phyloP scores from a whole-genome alignment of 2,329 filamentous ascomycete species.

The Fusarium foetens region DNA sequence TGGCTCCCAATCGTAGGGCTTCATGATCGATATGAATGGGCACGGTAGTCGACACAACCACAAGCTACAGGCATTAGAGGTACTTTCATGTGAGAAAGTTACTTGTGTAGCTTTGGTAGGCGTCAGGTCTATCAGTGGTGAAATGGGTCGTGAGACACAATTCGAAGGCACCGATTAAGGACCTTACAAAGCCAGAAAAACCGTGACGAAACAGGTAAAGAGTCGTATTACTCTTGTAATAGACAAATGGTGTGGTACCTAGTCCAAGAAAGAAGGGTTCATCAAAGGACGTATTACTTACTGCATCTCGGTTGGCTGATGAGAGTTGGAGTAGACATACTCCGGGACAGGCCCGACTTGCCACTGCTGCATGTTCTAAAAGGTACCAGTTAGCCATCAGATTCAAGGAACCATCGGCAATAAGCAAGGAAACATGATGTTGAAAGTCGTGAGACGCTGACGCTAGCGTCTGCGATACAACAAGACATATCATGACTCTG shows the following conservation, averaged over 20 bases:
- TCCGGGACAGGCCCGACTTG: conserved; percentile 69
- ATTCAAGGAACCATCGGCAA: neutral
- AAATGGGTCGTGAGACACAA: conserved; percentile 23
- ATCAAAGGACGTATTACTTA: conserved; percentile 63
- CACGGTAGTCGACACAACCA: conserved; percentile 29
- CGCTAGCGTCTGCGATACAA: conserved; percentile 21
- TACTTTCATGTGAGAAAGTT: conserved; percentile 25
- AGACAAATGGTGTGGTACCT: conserved; percentile 22
- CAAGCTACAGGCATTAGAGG: conserved; percentile 5
- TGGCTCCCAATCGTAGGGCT: conserved; percentile 40
- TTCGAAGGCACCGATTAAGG: neutral
- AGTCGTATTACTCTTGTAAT: conserved; percentile 33
- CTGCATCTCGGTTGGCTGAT: conserved; percentile 67
- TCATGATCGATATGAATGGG: conserved; percentile 42
- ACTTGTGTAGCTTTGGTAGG: conserved; percentile 21
- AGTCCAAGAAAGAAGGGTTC: conserved; percentile 46
- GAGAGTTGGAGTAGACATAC: conserved; percentile 66
- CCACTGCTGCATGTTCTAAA: conserved; percentile 69
- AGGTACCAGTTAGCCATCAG: conserved; percentile 39
- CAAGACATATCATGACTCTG: conserved; percentile 27
- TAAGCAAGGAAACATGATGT: conserved; percentile 21
- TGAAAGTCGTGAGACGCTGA: conserved; percentile 19
- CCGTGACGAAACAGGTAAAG: conserved; percentile 32
- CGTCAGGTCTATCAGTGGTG: conserved; percentile 31
- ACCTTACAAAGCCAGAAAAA: conserved; percentile 10